Evolutionary conservation across 2,329 filamentous ascomycete genomes (phyloP).

Genomic region (Pyricularia grisea): DNA sequence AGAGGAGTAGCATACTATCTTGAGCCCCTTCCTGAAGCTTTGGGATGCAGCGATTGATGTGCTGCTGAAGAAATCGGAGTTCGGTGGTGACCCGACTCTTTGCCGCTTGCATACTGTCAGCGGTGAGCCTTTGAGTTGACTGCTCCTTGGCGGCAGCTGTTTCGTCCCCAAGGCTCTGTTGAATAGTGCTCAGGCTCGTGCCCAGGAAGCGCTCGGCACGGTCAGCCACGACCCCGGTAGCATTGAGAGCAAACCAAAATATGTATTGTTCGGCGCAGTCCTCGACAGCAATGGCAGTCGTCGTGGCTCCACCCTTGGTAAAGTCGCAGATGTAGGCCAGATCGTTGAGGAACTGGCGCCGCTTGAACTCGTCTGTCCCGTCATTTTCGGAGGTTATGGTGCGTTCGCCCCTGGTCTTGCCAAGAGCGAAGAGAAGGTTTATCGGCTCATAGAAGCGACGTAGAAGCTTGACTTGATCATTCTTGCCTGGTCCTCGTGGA

Average conservation of each 20-base stretch:
- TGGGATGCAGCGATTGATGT: neutral
- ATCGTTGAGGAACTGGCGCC: slow-evolving; percentile 24
- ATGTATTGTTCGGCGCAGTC: slow-evolving; percentile 17
- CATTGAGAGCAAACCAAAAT: slow-evolving; percentile 35
- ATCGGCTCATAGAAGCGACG: slow-evolving; percentile 28
- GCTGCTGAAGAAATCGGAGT: neutral
- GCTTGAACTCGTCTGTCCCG: slow-evolving; percentile 4
- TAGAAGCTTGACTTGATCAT: neutral
- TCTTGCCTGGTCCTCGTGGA: neutral
- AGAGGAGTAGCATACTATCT: neutral
- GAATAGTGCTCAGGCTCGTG: too few relatives aligned
- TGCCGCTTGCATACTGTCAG: neutral
- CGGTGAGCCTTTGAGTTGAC: neutral
- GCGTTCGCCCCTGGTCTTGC: slow-evolving; percentile 20
- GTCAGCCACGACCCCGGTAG: too few relatives aligned
- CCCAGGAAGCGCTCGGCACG: too few relatives aligned
- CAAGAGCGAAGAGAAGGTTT: slow-evolving; percentile 21
- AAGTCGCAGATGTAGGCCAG: slow-evolving; percentile 36
- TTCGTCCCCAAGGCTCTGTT: too few relatives aligned
- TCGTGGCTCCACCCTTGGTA: slow-evolving; percentile 32
- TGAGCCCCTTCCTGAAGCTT: neutral
- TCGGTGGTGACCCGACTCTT: neutral
- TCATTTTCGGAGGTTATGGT: slow-evolving; percentile 1
- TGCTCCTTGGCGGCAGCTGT: neutral
- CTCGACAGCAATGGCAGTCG: slow-evolving; percentile 34